phyloP scores from a whole-genome alignment of 345 rosid genomes.

The Pugionium dolabratum region DNA sequence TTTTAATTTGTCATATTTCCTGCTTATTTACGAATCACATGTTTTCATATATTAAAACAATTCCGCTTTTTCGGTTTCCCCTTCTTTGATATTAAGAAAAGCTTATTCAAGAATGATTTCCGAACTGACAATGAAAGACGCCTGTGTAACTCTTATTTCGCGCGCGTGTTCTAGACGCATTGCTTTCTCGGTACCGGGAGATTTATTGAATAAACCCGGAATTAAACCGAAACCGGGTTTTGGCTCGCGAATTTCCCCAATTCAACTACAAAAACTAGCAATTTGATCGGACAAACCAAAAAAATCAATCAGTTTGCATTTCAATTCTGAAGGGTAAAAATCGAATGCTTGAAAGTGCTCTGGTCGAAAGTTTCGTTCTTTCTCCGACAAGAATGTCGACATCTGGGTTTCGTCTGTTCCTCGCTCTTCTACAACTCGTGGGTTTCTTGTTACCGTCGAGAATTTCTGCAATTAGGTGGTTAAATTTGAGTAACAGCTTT shows the following conservation, averaged over 20 bases:
- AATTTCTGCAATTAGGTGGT: conserved; percentile 58
- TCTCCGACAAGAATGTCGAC: conserved; percentile 47
- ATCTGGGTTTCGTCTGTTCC: conserved; percentile 38
- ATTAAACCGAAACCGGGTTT: conserved; percentile 6
- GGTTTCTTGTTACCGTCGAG: conserved; percentile 36
- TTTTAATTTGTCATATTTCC: no score
- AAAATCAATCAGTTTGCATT: neutral
- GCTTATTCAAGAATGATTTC: neutral
- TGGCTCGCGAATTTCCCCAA: neutral
- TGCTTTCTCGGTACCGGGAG: no score
- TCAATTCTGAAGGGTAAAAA: neutral
- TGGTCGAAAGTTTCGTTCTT: conserved; percentile 27
- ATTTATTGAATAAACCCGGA: neutral
- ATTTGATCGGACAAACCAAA: neutral
- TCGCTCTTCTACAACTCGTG: conserved; percentile 43
- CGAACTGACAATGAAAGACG: neutral
- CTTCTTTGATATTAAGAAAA: neutral
- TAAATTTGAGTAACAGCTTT: neutral
- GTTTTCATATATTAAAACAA: neutral
- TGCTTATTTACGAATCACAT: neutral
- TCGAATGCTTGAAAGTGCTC: conserved; percentile 12
- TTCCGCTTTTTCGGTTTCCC: neutral
- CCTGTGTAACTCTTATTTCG: no score
- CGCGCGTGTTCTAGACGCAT: no score
- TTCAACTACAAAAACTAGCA: neutral